Conservation (phyloP, 177 flowering plant species). For the Telopea speciosissima region DNA sequence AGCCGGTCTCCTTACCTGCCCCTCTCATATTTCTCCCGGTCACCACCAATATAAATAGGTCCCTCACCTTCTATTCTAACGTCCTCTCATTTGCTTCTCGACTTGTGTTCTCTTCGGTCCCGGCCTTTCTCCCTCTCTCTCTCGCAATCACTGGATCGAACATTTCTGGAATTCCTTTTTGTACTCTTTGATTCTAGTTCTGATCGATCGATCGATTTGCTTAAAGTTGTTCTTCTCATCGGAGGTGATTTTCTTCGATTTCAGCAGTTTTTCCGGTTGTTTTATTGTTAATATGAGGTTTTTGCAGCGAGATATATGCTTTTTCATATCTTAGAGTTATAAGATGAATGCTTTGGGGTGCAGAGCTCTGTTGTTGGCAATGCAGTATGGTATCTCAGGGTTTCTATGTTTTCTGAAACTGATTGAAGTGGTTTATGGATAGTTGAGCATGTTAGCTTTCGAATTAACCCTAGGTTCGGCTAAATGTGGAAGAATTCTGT, state of each 20-base stretch:
- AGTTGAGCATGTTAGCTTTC: neutral
- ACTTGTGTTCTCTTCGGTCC: neutral
- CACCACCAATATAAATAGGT: neutral
- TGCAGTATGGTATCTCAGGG: conserved; percentile 12
- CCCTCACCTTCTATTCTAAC: neutral
- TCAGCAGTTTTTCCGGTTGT: neutral
- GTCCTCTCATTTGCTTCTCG: neutral
- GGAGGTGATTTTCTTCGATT: neutral
- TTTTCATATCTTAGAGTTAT: conserved; percentile 1
- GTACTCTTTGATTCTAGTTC: neutral
- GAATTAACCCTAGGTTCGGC: conserved; percentile 2
- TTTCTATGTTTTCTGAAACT: neutral
- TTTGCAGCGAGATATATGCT: conserved; percentile 7
- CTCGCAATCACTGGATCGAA: neutral
- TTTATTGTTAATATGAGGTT: neutral
- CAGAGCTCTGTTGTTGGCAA: conserved; percentile 9
- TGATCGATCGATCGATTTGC: neutral
- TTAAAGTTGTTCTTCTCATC: neutral
- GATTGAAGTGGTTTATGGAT: conserved; percentile 4
- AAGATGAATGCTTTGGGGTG: conserved; percentile 3
- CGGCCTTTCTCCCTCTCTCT: neutral
- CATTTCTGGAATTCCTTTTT: neutral
- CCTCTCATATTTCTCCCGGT: neutral
- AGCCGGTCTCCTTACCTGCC: conserved; percentile 1
- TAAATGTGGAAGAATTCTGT: neutral